These are phyloP conservation scores for Sclerotinia minor DNA, from an alignment of 2,329 filamentous ascomycete species.

Conservation along the genomic window DNA sequence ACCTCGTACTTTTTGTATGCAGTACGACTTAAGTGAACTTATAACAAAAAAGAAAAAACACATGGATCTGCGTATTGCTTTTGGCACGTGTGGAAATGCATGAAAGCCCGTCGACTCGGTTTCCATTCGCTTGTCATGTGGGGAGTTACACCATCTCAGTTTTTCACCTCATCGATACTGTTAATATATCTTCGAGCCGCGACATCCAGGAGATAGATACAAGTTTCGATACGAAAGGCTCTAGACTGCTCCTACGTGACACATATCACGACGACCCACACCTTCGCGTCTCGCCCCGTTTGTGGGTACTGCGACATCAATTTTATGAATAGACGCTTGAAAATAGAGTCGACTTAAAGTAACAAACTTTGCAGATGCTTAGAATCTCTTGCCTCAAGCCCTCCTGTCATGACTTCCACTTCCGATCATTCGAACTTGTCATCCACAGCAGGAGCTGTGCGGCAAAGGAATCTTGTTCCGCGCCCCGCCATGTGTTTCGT, in stretches of 20 bases:
- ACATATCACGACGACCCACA: neutral
- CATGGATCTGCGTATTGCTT: conserved; percentile 15
- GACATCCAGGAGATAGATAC: neutral
- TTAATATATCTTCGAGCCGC: neutral
- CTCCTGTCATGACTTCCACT: neutral
- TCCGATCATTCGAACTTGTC: neutral
- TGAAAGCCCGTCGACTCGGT: neutral
- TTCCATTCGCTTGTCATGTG: conserved; percentile 8
- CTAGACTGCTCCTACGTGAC: neutral
- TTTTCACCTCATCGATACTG: neutral
- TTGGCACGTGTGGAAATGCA: conserved; percentile 15
- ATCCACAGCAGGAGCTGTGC: neutral
- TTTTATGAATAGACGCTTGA: neutral
- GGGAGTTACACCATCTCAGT: conserved; percentile 14
- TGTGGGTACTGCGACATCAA: neutral
- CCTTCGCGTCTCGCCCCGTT: neutral
- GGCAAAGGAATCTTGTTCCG: neutral
- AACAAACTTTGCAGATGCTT: neutral
- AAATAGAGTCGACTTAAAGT: conserved; percentile 5
- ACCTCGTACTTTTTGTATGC: conserved; percentile 10
- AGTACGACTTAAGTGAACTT: neutral
- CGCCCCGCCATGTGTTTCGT: neutral
- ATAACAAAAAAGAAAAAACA: neutral
- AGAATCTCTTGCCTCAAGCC: neutral
- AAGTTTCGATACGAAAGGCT: neutral